phyloP scores from a whole-genome alignment of 306 rosid genomes.

The Gillenia trifoliata region DNA sequence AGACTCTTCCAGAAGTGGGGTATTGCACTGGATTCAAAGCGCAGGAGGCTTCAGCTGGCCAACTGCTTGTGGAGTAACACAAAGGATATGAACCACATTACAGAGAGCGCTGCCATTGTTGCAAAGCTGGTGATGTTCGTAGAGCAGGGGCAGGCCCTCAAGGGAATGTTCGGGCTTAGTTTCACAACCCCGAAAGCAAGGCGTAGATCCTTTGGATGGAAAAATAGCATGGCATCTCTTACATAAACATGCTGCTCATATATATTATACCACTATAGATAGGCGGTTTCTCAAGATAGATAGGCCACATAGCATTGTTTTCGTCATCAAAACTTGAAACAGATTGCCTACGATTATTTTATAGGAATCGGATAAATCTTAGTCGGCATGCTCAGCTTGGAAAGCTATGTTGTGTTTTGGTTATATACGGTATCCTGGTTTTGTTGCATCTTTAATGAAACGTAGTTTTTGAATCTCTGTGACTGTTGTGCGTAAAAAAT shows the following conservation, averaged over 20 bases:
- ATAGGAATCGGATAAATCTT: constrained; percentile 9
- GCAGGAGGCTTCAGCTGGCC: constrained; percentile 80
- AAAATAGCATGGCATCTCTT: constrained; percentile 48
- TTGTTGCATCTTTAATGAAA: constrained; percentile 19
- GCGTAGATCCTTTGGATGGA: constrained; percentile 67
- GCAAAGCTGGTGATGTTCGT: constrained; percentile 74
- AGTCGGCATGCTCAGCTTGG: constrained; percentile 5
- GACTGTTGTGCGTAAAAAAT: not conserved
- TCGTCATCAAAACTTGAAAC: constrained; percentile 1
- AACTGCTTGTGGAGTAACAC: constrained; percentile 60
- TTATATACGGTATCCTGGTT: constrained; percentile 3
- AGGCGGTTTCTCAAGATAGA: constrained; percentile 1
- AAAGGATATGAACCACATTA: constrained; percentile 49
- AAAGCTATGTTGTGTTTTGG: constrained; percentile 11
- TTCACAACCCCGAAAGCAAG: constrained; percentile 51
- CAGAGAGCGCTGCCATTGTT: constrained; percentile 72
- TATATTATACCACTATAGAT: not conserved
- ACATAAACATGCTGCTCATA: constrained; percentile 13
- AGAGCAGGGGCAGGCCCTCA: constrained; percentile 73
- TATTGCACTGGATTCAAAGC: constrained; percentile 70
- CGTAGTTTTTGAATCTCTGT: not conserved
- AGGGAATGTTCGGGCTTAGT: constrained; percentile 96
- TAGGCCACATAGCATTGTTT: constrained; percentile 1
- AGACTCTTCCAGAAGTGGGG: constrained; percentile 68
- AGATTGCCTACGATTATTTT: constrained; percentile 1